phyloP scores from a whole-genome alignment of 129 eudicot species.

The Lonicera japonica region DNA sequence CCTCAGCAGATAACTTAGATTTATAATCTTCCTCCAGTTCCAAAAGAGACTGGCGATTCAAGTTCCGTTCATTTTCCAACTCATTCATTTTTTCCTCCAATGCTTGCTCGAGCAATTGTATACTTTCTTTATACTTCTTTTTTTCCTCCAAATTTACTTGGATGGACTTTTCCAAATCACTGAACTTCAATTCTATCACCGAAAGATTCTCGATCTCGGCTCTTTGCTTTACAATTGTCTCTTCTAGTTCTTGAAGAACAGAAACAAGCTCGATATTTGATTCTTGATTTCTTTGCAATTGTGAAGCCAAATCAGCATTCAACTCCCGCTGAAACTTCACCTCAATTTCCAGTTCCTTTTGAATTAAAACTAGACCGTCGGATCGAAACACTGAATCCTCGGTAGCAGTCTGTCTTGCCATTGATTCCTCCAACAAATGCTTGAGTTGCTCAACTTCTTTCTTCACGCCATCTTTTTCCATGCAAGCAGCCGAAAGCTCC shows the following conservation, averaged over 20 bases:
- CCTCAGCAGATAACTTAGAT: slow-evolving; percentile 37
- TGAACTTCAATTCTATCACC: slow-evolving; percentile 21
- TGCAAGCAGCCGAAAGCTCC: slow-evolving; percentile 55
- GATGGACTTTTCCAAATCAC: slow-evolving; percentile 33
- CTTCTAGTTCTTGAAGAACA: slow-evolving; percentile 74
- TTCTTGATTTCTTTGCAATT: slow-evolving; percentile 55
- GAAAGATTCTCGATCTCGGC: slow-evolving; percentile 61
- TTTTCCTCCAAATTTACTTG: slow-evolving; percentile 40
- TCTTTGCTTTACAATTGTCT: slow-evolving; percentile 58
- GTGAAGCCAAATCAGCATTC: slow-evolving; percentile 42
- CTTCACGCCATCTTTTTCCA: slow-evolving; percentile 49
- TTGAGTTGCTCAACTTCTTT: slow-evolving; percentile 51
- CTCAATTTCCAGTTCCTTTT: slow-evolving; percentile 60
- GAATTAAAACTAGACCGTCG: slow-evolving; percentile 30
- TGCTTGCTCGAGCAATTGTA: slow-evolving; percentile 57
- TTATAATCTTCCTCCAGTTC: slow-evolving; percentile 48
- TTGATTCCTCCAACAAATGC: slow-evolving; percentile 31
- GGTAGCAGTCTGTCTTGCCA: slow-evolving; percentile 21
- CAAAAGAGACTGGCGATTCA: slow-evolving; percentile 24
- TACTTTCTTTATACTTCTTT: slow-evolving; percentile 29
- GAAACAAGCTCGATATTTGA: slow-evolving; percentile 70
- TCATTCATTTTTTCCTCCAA: slow-evolving; percentile 45
- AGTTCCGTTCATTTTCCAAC: slow-evolving; percentile 33
- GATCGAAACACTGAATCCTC: slow-evolving; percentile 31
- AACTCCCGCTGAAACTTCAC: slow-evolving; percentile 50